Conservation (phyloP, 371 early-diverging fungal species). For the Mycotypha africana region DNA sequence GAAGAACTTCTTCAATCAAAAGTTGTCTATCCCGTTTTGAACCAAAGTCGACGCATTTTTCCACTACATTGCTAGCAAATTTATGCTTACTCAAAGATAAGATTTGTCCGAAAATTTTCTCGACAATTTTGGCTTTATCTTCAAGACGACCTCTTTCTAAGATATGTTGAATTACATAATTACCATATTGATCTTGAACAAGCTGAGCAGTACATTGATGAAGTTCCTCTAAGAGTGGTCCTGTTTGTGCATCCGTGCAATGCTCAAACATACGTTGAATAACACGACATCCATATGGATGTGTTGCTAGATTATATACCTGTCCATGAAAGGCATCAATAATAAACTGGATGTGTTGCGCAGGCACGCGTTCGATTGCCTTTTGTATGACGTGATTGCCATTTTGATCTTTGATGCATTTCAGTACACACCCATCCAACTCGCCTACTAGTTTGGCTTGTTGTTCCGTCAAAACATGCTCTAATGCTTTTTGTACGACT, state of each 20-base stretch:
- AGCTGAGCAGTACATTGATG: constrained; percentile 84
- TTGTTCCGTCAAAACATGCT: constrained; percentile 82
- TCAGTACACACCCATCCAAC: constrained; percentile 89
- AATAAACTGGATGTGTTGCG: constrained; percentile 90
- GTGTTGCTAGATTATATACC: constrained; percentile 93
- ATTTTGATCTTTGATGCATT: constrained; percentile 99
- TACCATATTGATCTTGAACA: constrained; percentile 99
- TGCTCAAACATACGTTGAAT: constrained; percentile 99
- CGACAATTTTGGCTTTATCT: constrained; percentile 81
- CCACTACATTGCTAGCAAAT: constrained; percentile 99
- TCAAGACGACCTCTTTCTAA: constrained; percentile 87
- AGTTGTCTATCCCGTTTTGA: constrained; percentile 60
- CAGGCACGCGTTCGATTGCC: constrained; percentile 95
- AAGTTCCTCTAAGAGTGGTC: constrained; percentile 80
- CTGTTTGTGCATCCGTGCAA: constrained; percentile 77
- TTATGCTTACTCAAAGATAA: constrained; percentile 75
- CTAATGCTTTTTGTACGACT: constrained; percentile 98
- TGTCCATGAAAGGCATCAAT: constrained; percentile 97
- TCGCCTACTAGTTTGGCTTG: constrained; percentile 89
- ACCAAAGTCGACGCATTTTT: constrained; percentile 88
- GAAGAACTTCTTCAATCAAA: constrained; percentile 86
- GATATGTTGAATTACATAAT: constrained; percentile 98
- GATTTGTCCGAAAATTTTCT: constrained; percentile 86
- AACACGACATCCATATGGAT: constrained; percentile 99
- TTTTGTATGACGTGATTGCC: constrained; percentile 99